phyloP scores from a whole-genome alignment of 2,329 filamentous ascomycete genomes.

The Neonectria ditissima region DNA sequence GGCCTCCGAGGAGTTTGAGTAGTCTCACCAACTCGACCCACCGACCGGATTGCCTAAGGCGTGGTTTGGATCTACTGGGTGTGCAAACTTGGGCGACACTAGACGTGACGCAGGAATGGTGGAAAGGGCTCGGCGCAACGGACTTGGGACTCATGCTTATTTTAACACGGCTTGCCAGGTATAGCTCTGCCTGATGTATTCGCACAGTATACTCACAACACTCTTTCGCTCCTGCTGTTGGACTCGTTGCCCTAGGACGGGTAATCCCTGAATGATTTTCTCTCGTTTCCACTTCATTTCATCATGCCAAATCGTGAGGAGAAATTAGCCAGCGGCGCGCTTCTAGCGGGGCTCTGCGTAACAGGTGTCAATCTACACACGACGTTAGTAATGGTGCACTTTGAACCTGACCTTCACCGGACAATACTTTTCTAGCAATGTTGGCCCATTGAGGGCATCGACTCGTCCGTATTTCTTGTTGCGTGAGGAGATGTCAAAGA shows the following conservation, averaged over 20 bases:
- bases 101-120: conserved; percentile 25
- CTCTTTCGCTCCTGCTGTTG: conserved; percentile 25
- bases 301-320: conserved; percentile 80
- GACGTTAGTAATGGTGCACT: conserved; percentile 40
- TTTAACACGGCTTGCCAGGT: conserved; percentile 29
- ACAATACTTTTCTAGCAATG: conserved; percentile 88
- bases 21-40: conserved; percentile 17
- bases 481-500: conserved; percentile 89
- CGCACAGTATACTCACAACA: conserved; percentile 32
- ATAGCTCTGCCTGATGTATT: conserved; percentile 22
- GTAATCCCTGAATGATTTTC: conserved; percentile 1
- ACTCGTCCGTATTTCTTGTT: conserved; percentile 96
- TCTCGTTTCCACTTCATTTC: conserved; percentile 44
- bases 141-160: conserved; percentile 28
- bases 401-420: background rate
- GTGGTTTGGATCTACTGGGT: conserved; percentile 18
- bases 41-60: background rate
- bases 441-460: conserved; percentile 88
- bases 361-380: conserved; percentile 70
- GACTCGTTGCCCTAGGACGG: conserved; percentile 8
- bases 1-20: conserved; percentile 61
- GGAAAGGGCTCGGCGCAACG: conserved; percentile 42
- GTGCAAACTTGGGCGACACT: conserved; percentile 28
- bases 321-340: conserved; percentile 76
- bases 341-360: conserved; percentile 68